Evolutionary conservation across 306 rosid species (phyloP).

Genomic region (Citrullus colocynthis): DNA sequence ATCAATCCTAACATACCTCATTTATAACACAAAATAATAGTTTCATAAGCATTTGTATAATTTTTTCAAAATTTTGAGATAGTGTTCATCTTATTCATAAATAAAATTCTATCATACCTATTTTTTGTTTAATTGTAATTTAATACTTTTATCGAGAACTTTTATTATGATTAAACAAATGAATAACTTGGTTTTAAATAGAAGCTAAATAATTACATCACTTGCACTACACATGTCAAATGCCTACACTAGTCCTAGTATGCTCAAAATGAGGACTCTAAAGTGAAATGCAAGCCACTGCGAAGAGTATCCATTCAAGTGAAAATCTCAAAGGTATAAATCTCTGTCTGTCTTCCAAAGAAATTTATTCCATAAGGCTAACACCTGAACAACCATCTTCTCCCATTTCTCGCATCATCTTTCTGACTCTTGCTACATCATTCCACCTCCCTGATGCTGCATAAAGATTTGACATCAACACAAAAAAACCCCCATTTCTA

Average conservation of each 20-base stretch:
- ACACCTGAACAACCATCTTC: slow-evolving; percentile 5
- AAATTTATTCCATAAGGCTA: neutral
- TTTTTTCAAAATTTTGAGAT: neutral
- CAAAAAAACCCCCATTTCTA: slow-evolving; percentile 52
- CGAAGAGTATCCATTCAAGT: neutral
- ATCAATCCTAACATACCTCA: no score
- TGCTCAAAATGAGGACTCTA: neutral
- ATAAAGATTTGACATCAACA: slow-evolving; percentile 54
- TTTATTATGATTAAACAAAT: neutral
- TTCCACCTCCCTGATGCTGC: slow-evolving; percentile 64
- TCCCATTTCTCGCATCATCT: slow-evolving; percentile 42
- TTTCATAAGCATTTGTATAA: no score
- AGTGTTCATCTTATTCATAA: neutral
- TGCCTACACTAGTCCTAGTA: neutral
- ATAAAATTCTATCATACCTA: neutral
- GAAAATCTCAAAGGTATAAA: neutral
- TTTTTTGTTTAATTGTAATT: neutral
- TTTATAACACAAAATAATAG: no score
- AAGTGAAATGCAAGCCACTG: neutral
- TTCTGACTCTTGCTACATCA: slow-evolving; percentile 55
- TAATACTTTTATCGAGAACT: neutral
- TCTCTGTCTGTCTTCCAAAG: neutral
- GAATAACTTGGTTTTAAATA: neutral
- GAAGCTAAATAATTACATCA: neutral
- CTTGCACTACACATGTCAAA: neutral